Evolutionary conservation across 345 rosid genomes (phyloP), one percentile per base, ranked within the genome.

Genomic region (Punica granatum): DNA sequence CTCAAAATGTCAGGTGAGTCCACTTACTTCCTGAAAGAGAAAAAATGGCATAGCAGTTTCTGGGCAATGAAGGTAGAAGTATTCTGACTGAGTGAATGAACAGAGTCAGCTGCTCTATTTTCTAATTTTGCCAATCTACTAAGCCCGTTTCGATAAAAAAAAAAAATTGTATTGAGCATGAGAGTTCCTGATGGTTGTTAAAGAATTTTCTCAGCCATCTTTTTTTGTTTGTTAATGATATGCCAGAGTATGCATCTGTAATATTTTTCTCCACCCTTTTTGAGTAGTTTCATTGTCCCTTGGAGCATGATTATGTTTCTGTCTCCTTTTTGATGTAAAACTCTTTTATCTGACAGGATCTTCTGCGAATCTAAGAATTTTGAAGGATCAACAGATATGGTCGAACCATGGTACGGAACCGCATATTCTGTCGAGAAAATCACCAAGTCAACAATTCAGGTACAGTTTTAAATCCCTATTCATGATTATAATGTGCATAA

Each of bases 381-480:
- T 84, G 96, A 90, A 81, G 97, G 90, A 66, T 75, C 74, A 46
- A 85, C 94, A 61, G 82, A 85, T 66, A 82, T 70, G 89, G 81
- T 67, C 46, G 97, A 93, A 80, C 98, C 97, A 34, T 93, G 96
- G 96, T 93, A 93, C 80, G 84, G 84, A 71, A 93, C 98, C 58
- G 81, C 92, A 65, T 88, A 90, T 77, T 82, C 87, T 63, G 63
- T 87, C 54, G 93, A 87, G 81, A 83, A 79, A 78, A 78, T 88
- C 73, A 76, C 71, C 3, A 73, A 74, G 70, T 72, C 85, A 56
- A 67, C 69, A 60, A 85, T 92, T 74, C 77, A 92, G 98, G 98
- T 90, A 67, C 3, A n/a, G 32, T 63, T 63, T 63, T 12, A 28
- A 63, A 26, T 31, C 33, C 25, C 34, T 67, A 16, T 36, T 18